Evolutionary conservation across 208 protist genomes (phyloP).

Genomic region (Strigomonas culicis): DNA sequence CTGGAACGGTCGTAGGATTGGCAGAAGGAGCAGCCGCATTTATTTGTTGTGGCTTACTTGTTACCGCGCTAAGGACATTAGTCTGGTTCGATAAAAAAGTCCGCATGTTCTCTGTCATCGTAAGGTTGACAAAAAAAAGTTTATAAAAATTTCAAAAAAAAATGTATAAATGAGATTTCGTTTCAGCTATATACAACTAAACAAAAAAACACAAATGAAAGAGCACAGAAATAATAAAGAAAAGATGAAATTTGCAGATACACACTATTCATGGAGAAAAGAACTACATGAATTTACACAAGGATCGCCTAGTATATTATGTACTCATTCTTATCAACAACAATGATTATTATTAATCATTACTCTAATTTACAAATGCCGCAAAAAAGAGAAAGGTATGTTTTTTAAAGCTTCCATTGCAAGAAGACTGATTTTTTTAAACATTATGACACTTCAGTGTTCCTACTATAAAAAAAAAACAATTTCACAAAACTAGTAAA

Average conservation of each 20-base stretch:
- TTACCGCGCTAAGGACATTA: conserved; percentile 15
- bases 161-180: conserved; percentile 1
- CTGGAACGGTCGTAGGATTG: conserved; percentile 16
- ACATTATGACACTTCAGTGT: background rate
- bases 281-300: background rate
- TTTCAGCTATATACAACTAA: conserved; percentile 8
- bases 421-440: background rate
- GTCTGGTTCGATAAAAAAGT: conserved; percentile 33
- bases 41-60: conserved; percentile 7
- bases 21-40: background rate
- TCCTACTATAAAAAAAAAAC: background rate
- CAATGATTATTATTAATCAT: background rate
- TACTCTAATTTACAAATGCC: background rate
- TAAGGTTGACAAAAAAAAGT: conserved; percentile 15
- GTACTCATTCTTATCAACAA: background rate
- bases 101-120: conserved; percentile 10
- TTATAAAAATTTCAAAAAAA: conserved; percentile 7
- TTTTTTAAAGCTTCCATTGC: background rate
- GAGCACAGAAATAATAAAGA: conserved; percentile 6
- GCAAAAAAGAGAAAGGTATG: conserved; percentile 1
- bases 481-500: background rate
- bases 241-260: conserved; percentile 3
- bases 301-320: background rate
- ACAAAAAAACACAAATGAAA: conserved; percentile 11
- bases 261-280: conserved; percentile 6